A percentile compares a stretch with the other conserved stretches of the same genome.
Evolutionary conservation across 2,329 filamentous ascomycete species (phyloP).

Genomic region (Ophiostoma fasciatum): DNA sequence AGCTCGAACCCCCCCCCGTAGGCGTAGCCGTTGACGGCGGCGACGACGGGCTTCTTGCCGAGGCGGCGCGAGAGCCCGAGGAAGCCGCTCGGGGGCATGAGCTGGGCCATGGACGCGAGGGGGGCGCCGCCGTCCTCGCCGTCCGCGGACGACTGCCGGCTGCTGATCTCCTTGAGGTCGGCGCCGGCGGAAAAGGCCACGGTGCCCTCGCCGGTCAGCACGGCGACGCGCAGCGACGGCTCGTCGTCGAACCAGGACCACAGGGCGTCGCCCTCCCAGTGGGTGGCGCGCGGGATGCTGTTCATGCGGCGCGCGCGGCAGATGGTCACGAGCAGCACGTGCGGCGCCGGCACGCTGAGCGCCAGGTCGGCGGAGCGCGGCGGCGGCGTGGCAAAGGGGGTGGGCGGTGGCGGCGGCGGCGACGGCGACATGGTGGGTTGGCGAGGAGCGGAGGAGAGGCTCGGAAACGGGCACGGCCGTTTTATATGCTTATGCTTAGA

Average conservation of each 20-base stretch:
- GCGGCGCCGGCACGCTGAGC: slow-evolving; percentile 27
- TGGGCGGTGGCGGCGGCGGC: no score
- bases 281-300: slow-evolving; percentile 24
- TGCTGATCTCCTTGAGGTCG: slow-evolving; percentile 33
- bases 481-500: no score
- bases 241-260: slow-evolving; percentile 39
- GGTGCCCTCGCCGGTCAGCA: slow-evolving; percentile 35
- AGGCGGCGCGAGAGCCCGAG: slow-evolving; percentile 29
- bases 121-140: no score
- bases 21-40: slow-evolving; percentile 46
- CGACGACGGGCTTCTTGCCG: slow-evolving; percentile 47
- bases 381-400: slow-evolving; percentile 1
- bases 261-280: slow-evolving; percentile 32
- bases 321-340: slow-evolving; percentile 37
- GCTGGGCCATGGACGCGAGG: slow-evolving; percentile 12
- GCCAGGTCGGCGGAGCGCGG: not conserved
- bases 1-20: slow-evolving; percentile 49
- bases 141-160: no score
- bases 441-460: no score
- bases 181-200: slow-evolving; percentile 37
- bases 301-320: slow-evolving; percentile 34
- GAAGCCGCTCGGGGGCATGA: slow-evolving; percentile 11
- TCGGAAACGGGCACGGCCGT: no score
- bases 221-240: slow-evolving; percentile 30
- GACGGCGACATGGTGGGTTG: no score